A percentile compares a stretch with the other conserved stretches of the same genome.
phyloP scores from a whole-genome alignment of 2,329 filamentous ascomycete species.

The Cephalotrichum gorgonifer region DNA sequence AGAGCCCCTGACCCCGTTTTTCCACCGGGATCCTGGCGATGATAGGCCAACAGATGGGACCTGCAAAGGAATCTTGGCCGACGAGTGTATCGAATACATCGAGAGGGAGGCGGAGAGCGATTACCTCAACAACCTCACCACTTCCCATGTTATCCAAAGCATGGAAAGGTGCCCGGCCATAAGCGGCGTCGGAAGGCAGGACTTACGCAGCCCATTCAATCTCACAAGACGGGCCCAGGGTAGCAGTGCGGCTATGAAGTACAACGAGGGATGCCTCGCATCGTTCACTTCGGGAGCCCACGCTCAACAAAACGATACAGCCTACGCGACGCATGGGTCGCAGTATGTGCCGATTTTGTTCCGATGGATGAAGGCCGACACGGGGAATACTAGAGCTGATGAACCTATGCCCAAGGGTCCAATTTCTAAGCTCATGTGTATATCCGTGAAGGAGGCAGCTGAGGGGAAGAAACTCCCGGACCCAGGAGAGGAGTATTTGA shows the following conservation, averaged over 20 bases:
- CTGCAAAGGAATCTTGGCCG: neutral
- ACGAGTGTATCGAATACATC: neutral
- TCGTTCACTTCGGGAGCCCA: neutral
- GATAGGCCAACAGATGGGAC: neutral
- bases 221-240: neutral
- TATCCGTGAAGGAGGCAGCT: neutral
- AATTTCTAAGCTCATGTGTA: neutral
- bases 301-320: neutral
- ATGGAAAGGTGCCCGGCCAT: neutral
- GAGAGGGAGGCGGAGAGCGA: neutral
- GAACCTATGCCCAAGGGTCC: neutral
- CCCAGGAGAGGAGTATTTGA: neutral
- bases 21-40: neutral
- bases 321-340: neutral
- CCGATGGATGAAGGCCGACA: neutral
- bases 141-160: neutral
- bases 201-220: neutral
- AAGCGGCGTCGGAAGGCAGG: neutral
- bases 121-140: neutral
- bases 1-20: neutral
- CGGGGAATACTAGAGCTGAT: neutral
- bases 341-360: neutral
- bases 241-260: neutral
- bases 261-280: neutral
- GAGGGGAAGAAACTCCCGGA: neutral